Base-by-base conservation (phyloP, 2,329 filamentous ascomycete genomes). In the Cladosporium velox region DNA sequence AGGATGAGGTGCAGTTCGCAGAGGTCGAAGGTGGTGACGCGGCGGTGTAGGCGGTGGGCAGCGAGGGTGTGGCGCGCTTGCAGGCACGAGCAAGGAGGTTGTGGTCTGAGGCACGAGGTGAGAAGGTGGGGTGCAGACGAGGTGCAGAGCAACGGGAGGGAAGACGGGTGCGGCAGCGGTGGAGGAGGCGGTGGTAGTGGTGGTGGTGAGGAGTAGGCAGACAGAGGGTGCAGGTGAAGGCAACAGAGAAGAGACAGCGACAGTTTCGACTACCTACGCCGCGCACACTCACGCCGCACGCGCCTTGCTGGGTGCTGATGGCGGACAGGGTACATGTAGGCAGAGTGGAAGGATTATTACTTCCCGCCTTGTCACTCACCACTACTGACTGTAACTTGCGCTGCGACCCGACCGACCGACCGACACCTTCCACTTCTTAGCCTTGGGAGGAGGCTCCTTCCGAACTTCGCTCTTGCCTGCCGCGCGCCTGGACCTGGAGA, bases 21-120 rank as follows among this genome's bases (percentile, higher is more conserved):
- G 52, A 21, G 30, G 52, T 34, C 15, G 26, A 21, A 55, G 51
- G 51, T 54, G 18, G 51, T n/a, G 30, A 30, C 24, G 26, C 26
- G 30, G 51, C 51, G 51, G 51, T 54, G 51, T 54, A 54, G 44
- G 15, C 59, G n/a, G 49, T 18, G 28, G 44, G 21, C 28, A 30
- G 59, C 28, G n/a, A 51, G n/a, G 11, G 54, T 38, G 30, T 38
- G 30, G 54, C 54, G 54, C 54, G 34, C 55, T 41, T 41, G 55
- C 34, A 58, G 55, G 55, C 55, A 58, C 55, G 55, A 58, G 55
- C 55, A 58, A 58, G 55, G 55, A 57, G 51, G 51, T 21, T 28
- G 54, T 60, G 58, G 38, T 51, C 44, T 35, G 35, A 44, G 28
- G 58, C 21, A 41, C 34, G 35, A 24, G 24, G 41, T 51, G 38